phyloP scores from a whole-genome alignment of 192 early-diverging fungal genomes.

The Dissophora globulifera region DNA sequence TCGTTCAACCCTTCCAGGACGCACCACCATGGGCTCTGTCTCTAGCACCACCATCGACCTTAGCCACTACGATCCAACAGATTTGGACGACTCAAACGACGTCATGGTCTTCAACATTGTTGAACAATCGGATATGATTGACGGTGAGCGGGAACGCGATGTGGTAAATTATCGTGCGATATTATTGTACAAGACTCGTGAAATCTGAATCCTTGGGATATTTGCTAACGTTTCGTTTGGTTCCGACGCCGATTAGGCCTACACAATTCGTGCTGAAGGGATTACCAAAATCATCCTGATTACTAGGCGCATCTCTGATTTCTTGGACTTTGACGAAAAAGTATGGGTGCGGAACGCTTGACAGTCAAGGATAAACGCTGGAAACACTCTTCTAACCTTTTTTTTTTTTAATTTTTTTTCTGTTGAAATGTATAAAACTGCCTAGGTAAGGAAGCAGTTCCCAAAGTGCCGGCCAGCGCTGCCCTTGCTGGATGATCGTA shows the following conservation, averaged over 20 bases:
- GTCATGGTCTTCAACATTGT: constrained; percentile 32
- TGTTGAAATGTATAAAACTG: no score
- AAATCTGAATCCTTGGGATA: no score
- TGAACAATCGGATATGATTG: constrained; percentile 38
- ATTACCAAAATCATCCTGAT: constrained; percentile 42
- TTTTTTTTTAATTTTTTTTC: no score
- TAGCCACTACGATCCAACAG: constrained; percentile 32
- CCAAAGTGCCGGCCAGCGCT: constrained; percentile 55
- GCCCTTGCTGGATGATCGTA: constrained; percentile 51
- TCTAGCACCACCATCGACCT: constrained; percentile 38
- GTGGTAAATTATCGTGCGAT: no score
- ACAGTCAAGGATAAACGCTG: no score
- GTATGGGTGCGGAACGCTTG: constrained; percentile 11
- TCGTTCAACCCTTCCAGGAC: constrained; percentile 13
- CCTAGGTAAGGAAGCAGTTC: constrained; percentile 47
- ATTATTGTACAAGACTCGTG: no score
- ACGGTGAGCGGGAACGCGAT: constrained; percentile 55
- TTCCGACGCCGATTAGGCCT: constrained; percentile 44
- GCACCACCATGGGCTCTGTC: constrained; percentile 15
- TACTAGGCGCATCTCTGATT: constrained; percentile 60
- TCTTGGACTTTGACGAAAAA: constrained; percentile 63
- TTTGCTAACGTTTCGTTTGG: no score
- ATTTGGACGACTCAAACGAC: constrained; percentile 2
- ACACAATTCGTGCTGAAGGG: constrained; percentile 57
- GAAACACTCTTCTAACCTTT: no score